Conservation (phyloP, 1,284 basidiomycete genomes). For the Lignosus rhinocerotis region DNA sequence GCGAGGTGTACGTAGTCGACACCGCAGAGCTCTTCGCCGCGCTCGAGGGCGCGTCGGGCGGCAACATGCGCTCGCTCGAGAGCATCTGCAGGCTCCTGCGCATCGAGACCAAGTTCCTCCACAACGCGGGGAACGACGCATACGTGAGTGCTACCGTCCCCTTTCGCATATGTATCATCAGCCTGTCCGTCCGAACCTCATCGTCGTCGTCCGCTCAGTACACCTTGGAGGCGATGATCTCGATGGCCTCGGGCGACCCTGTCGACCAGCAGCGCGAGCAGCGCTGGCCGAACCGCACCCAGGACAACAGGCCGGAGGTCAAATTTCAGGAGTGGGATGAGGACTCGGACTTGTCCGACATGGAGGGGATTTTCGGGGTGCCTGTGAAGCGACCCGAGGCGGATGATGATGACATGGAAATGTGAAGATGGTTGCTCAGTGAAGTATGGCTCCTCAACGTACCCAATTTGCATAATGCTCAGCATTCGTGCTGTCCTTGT, state of each 20-base stretch:
- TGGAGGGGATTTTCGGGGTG: constrained; percentile 33
- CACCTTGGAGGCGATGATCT: constrained; percentile 59
- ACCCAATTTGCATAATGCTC: too few species aligned
- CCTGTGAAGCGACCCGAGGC: not conserved
- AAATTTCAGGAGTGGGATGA: constrained; percentile 60
- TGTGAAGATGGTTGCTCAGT: not conserved
- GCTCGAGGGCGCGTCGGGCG: constrained; percentile 57
- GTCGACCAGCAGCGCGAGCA: constrained; percentile 71
- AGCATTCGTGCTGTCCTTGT: not conserved
- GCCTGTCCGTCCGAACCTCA: not conserved
- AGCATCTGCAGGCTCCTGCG: constrained; percentile 62
- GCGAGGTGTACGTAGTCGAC: constrained; percentile 67
- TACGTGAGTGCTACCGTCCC: constrained; percentile 51
- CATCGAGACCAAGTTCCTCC: constrained; percentile 55
- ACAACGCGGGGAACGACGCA: constrained; percentile 88
- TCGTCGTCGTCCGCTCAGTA: constrained; percentile 43
- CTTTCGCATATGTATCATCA: not conserved
- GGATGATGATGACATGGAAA: constrained; percentile 6
- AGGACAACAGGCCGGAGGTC: constrained; percentile 49
- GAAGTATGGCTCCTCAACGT: too few species aligned
- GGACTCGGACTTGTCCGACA: constrained; percentile 50
- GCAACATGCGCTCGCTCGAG: constrained; percentile 55
- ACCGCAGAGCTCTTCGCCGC: constrained; percentile 73
- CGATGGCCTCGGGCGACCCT: constrained; percentile 70
- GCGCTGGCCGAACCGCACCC: constrained; percentile 69